Base-by-base conservation (phyloP, 768 basidiomycete genomes). In the Hygrophorus pudorinus region DNA sequence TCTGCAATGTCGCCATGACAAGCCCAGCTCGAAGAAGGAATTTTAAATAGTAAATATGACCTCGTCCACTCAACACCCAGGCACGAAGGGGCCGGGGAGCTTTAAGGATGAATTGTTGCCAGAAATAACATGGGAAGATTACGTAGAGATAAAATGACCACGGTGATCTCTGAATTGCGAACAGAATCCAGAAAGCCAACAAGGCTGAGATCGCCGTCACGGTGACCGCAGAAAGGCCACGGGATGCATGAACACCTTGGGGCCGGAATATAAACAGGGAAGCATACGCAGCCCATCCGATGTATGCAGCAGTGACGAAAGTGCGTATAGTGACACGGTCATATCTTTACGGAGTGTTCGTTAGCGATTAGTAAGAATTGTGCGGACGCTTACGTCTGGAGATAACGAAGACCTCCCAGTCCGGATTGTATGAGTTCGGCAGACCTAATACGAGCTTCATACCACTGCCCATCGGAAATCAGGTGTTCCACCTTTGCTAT, bases 81-180 rank as follows among this genome's bases (percentile, higher is more conserved):
- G 38, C 28, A 13, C 31, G 44, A 2, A 61, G 24, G 8, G 54
- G 37, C 4, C 52, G 53, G 12, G 51, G 32, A 0, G 45, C 54
- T 42, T 67, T 65, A 1, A 58, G 46, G 36, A 68, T 42, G 38
- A 78, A 76, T 42, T 72, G 75, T 27, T 68, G 67, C 85, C 85
- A 87, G 58, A 90, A 90, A 61, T 77, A 88, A 27, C 74, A 70
- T 0, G 88, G 85, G 49, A 89, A 89, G 3, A 71, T 56, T 29
- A 79, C 70, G 54, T 92, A 92, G 33, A 85, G 45, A 55, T 83
- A 89, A 53, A 86, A 85, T 3, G 78, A 77, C 72, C 70, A 75
- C 0, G 86, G 82, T 0, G 79, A 76, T 17, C 59, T 64, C 54
- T 89, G 84, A n/a, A 79, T 34, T 31, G 65, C 66, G 55, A 88